Base-by-base conservation (phyloP, 1,284 basidiomycete genomes). In the Wallemia ichthyophaga region DNA sequence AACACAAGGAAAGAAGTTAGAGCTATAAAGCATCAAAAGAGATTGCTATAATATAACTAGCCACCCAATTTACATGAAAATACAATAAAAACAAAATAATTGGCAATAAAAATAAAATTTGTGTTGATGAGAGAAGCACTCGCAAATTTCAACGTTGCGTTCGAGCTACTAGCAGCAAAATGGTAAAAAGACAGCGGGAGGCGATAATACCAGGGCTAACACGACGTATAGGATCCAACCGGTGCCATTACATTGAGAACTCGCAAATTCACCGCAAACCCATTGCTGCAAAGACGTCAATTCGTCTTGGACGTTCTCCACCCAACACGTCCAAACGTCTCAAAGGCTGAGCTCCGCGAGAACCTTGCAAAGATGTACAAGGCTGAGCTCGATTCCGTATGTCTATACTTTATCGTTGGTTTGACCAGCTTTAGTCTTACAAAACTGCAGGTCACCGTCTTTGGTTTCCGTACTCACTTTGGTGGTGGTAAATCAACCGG, bases 231-330 rank as follows among this genome's bases (percentile, higher is more conserved):
- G 71, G 89, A 91, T 74, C 77, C 75, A 72, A 75, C 79, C 74
- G 83, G 89, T 72, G 85, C 92, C 66, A 80, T 99, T 67, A 98
- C 94, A 66, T 78, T 98, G 71, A 86, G 94, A 69, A 96, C 94
- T 61, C 85, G 92, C 74, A 96, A 99, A 78, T 98, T 98, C 79
- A 86, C 96, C 73, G 95, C 91, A 69, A 98, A 99, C 82, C 87
- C 89, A 66, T 83, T 98, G 65, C 78, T 99, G 62, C 83, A 87
- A 69, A 85, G 94, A 68, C 75, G 73, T 69, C 84, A 86, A 75
- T 89, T 92, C 69, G 79, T 95, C 66, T 76, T 95, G 63, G 92
- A 95, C 68, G 80, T 98, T 69, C 82, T 96, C 67, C 94, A 99
- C 76, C 92, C 94, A 32, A 83, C 81, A 61, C 86, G 91, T 63